These are phyloP conservation scores for Paramecium pentaurelia DNA, from an alignment of 73 alveolate genomes.

Conservation along the genomic window DNA sequence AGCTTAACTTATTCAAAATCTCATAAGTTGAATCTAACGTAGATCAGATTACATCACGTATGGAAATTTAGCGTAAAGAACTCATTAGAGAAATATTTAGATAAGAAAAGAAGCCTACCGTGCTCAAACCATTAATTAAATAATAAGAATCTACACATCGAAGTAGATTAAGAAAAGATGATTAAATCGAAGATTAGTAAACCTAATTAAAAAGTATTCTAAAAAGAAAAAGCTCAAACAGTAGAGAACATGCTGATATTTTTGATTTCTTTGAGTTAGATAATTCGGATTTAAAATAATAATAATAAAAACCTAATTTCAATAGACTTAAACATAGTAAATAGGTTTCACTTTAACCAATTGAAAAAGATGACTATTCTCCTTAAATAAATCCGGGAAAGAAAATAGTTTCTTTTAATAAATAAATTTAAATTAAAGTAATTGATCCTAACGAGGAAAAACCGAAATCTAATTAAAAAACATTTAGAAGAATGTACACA, in stretches of 20 bases:
- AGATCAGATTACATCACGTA: not conserved
- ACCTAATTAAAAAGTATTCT: slow-evolving; percentile 13
- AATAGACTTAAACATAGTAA: not conserved
- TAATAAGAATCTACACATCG: not conserved
- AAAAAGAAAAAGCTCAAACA: slow-evolving; percentile 11
- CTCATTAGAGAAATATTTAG: slow-evolving; percentile 5
- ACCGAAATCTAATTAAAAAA: not conserved
- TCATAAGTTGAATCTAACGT: not conserved
- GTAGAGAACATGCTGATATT: slow-evolving; percentile 44
- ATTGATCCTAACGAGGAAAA: not conserved
- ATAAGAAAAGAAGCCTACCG: not conserved
- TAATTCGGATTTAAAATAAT: not conserved
- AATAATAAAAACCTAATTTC: not conserved
- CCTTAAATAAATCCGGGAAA: not conserved
- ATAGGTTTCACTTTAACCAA: not conserved
- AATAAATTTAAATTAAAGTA: not conserved
- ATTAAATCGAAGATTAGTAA: not conserved
- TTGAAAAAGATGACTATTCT: not conserved
- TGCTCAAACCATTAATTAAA: not conserved
- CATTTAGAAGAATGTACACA: not conserved
- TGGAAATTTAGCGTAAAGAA: slow-evolving; percentile 19
- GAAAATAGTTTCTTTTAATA: not conserved
- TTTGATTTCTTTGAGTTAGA: slow-evolving; percentile 24
- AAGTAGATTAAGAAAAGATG: not conserved
- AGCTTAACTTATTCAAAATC: not conserved